Base-by-base conservation (phyloP, 345 rosid genomes). In the Turritis glabra region DNA sequence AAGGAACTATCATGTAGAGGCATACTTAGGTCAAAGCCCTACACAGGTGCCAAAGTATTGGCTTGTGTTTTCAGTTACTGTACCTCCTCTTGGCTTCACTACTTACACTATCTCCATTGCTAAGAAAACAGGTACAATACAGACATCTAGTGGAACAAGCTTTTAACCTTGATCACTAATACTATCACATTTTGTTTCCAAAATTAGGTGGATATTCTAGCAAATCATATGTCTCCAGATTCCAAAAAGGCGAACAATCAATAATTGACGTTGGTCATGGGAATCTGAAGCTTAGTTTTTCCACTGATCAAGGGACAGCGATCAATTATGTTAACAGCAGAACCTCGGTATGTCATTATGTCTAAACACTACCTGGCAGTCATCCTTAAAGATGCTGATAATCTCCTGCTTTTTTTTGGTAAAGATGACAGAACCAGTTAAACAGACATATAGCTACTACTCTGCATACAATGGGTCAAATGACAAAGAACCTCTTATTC, bases 71-170 rank as follows among this genome's bases (percentile, higher is more conserved):
- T 40, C 85, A 15, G 93, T 76, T 21, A 86, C 91, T 73, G 89
- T 86, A 22, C 97, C 97, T 75, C 92, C 99, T 56, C 90, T 95
- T 64, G 99, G 97, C 69, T 95, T 89, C 88, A 88, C 79, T 80
- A 90, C 96, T 52, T 95, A 92, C 79, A 74, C 81, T 47, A 79
- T 95, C 77, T 88, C 93, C 48, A 75, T 71, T 73, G 80, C 90
- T 74, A 81, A 82, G 82, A 80, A 40, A 52, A 25, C 85, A 90
- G 97, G 97, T 92, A 81, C 37, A 69, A 18, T 71, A 14, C 35
- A 44, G 67, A 63, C 64, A 15, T 73, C 38, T 55, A 61, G 23
- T 51, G 33, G 71, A 44, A 44, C 57, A 80, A 41, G 56, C 29
- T 57, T 40, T 66, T 81, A 69, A 12, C 15, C 55, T 51, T 64